Percentiles rank a stretch among this genome's conserved stretches.
Conservation (phyloP, 2,329 filamentous ascomycete genomes). For the Ophioceras dolichostomum region DNA sequence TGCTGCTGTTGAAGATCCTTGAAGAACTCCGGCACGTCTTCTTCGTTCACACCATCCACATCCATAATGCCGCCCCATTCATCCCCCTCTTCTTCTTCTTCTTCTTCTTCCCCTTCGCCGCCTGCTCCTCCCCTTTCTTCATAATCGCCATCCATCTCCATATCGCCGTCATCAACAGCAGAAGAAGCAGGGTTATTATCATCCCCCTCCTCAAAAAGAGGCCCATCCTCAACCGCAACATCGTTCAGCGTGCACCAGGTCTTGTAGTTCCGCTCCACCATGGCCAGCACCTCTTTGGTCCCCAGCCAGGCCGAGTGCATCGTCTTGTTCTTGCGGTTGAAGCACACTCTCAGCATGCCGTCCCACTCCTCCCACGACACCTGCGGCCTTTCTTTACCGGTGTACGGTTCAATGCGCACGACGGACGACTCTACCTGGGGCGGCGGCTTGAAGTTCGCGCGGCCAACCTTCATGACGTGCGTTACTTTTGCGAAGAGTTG, state of each 20-base stretch:
- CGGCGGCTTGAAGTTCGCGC: constrained; percentile 88
- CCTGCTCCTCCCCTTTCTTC: constrained; percentile 28
- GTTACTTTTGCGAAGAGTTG: constrained; percentile 67
- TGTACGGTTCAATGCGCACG: constrained; percentile 83
- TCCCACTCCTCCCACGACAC: constrained; percentile 95
- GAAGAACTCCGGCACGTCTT: constrained; percentile 77
- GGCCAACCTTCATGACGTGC: constrained; percentile 85
- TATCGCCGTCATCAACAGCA: constrained; percentile 22
- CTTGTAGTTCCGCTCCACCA: constrained; percentile 81
- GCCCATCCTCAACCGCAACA: constrained; percentile 60
- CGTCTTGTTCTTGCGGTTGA: constrained; percentile 82
- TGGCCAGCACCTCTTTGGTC: constrained; percentile 65
- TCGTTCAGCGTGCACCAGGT: constrained; percentile 85
- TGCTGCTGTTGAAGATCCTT: constrained; percentile 39
- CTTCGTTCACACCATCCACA: constrained; percentile 39
- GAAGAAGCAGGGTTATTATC: too few species aligned
- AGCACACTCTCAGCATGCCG: constrained; percentile 69
- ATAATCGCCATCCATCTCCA: constrained; percentile 25
- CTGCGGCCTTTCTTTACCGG: constrained; percentile 60
- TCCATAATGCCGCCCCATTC: constrained; percentile 22
- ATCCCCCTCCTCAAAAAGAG: constrained; percentile 32
- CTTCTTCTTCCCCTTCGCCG: constrained; percentile 10
- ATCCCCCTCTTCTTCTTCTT: constrained; percentile 37
- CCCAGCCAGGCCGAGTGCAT: constrained; percentile 71
- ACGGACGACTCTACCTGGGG: constrained; percentile 88